Conservation (phyloP, 176 grass and related monocot species). For the Avena atlantica region DNA sequence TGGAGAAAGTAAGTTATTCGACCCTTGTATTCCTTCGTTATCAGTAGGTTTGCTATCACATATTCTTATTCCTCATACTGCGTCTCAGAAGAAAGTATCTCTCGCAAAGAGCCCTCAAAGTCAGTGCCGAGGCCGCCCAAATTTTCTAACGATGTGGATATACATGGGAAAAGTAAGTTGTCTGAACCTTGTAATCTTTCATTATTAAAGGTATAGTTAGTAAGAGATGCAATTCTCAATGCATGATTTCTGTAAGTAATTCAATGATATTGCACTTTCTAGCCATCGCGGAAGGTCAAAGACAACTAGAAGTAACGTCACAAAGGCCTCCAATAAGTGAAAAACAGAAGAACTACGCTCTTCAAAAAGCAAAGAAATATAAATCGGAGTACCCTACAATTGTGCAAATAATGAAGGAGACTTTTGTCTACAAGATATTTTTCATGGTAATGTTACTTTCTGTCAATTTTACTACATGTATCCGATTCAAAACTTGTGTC, state of each 20-base stretch:
- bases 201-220: conserved; percentile 2
- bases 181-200: neutral
- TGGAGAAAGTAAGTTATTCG: conserved; percentile 50
- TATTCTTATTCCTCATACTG: neutral
- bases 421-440: conserved; percentile 73
- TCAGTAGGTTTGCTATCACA: neutral
- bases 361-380: conserved; percentile 61
- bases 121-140: neutral
- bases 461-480: conserved; percentile 21
- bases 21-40: neutral
- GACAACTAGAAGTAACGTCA: conserved; percentile 55
- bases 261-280: conserved; percentile 37
- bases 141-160: conserved; percentile 28
- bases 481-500: neutral
- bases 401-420: conserved; percentile 62
- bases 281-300: conserved; percentile 53
- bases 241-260: conserved; percentile 30
- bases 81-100: conserved; percentile 6
- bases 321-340: conserved; percentile 65
- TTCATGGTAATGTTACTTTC: conserved; percentile 69
- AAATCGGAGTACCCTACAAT: conserved; percentile 62
- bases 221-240: conserved; percentile 19
- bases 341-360: conserved; percentile 58
- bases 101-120: conserved; percentile 13
- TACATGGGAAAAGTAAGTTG: conserved; percentile 50